Base-by-base conservation (phyloP, 495 filamentous ascomycete species). In the Lasiosphaeria hispida region DNA sequence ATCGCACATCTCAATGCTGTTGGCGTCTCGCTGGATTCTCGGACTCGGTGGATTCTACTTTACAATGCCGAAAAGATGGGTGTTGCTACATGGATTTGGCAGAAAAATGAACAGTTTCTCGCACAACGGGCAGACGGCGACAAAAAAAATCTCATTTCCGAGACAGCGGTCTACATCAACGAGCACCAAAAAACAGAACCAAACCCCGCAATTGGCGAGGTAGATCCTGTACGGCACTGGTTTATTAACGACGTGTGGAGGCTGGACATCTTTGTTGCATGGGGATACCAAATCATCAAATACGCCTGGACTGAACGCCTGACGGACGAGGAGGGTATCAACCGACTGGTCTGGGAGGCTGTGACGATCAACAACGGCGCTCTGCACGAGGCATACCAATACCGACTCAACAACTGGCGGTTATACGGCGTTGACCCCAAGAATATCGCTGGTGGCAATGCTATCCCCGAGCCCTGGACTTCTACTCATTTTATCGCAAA, bases 51-150 rank as follows among this genome's bases (percentile, higher is more conserved):
- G 93, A 78, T 85, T 57, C 69, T 98, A 5, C 77, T 97, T n/a
- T 90, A 86, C 81, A 85, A 89, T 63, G 92, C 92, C 0, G 94
- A 97, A 67, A 96, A 91, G 69, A 82, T 96, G 63, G 85, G 86
- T 39, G 89, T 91, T 35, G 93, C 92, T n/a, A 81, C 81, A 43
- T 80, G 83, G 37, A 79, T 97, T 58, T 97, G 92, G 92, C 83
- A 84, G 55, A 72, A 80, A 34, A 87, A 94, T 64, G 86, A 94
- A 60, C 63, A 78, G 6, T 80, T 80, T 48, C 71, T 82, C 10
- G 74, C 72, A 14, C 68, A 73, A 36, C 68, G 75, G 1, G 64
- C 70, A 15, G 58, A 70, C 14, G 75, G 72, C 38, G 75, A 75
- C 8, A 78, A 81, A 38, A 80, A 79, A 59, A 80, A 75, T 33